Evolutionary conservation across 495 filamentous ascomycete species (phyloP).

Genomic region (Talaromyces stipitatus): DNA sequence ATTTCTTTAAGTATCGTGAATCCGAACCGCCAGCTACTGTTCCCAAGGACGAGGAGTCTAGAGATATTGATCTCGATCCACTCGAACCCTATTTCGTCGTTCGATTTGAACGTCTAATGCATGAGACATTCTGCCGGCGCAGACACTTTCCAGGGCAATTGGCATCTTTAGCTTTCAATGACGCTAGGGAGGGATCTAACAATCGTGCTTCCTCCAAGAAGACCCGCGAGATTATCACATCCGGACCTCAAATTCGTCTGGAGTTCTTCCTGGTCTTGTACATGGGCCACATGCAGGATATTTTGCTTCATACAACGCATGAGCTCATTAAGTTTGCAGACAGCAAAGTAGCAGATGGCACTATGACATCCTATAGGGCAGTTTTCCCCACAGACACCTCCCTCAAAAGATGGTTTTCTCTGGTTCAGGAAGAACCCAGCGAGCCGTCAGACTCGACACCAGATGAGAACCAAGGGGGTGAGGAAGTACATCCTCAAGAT

Average conservation of each 20-base stretch:
- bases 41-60: conserved; percentile 21
- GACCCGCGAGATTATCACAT: conserved; percentile 12
- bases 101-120: too few relatives aligned
- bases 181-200: too few relatives aligned
- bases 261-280: conserved; percentile 29
- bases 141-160: conserved; percentile 17
- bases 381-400: conserved; percentile 52
- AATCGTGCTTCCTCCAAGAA: too few relatives aligned
- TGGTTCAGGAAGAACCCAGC: too few relatives aligned
- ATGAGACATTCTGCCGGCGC: too few relatives aligned
- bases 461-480: too few relatives aligned
- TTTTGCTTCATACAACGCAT: conserved; percentile 20
- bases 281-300: conserved; percentile 29
- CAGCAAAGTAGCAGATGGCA: conserved; percentile 39
- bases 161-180: conserved; percentile 17
- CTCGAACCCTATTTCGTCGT: too few relatives aligned
- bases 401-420: conserved; percentile 34
- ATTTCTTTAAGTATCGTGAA: too few relatives aligned
- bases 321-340: conserved; percentile 60
- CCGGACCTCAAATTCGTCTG: conserved; percentile 19
- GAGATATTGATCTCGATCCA: too few relatives aligned
- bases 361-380: conserved; percentile 49
- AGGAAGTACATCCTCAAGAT: too few relatives aligned
- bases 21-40: conserved; percentile 3
- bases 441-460: too few relatives aligned